phyloP scores from a whole-genome alignment of 2,329 filamentous ascomycete species.

The Canariomyces notabilis region DNA sequence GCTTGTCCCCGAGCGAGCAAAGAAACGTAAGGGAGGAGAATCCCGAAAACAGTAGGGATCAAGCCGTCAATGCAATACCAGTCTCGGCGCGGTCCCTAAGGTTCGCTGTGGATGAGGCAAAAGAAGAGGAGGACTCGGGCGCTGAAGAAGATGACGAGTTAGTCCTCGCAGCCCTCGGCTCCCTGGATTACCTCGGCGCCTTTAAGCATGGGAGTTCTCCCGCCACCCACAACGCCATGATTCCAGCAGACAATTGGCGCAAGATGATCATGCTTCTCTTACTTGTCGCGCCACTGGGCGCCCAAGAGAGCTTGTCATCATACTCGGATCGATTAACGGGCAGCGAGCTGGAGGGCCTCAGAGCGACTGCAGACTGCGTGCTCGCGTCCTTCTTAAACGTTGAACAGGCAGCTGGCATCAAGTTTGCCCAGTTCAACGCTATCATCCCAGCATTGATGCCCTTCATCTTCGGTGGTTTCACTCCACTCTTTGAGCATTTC shows the following conservation, averaged over 20 bases:
- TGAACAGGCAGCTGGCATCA: constrained; percentile 59
- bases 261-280: constrained; percentile 66
- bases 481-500: constrained; percentile 68
- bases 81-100: constrained; percentile 17
- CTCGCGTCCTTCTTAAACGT: constrained; percentile 61
- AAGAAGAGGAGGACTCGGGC: constrained; percentile 40
- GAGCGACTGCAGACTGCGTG: constrained; percentile 58
- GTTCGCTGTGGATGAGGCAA: constrained; percentile 33
- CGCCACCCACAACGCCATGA: constrained; percentile 58
- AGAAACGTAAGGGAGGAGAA: not conserved
- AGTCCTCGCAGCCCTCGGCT: constrained; percentile 63
- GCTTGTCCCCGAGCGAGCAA: constrained; percentile 8
- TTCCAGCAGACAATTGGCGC: constrained; percentile 68
- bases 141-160: constrained; percentile 52
- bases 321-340: constrained; percentile 54
- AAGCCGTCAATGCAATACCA: not conserved
- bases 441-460: constrained; percentile 58
- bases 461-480: constrained; percentile 63
- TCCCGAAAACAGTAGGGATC: not conserved
- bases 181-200: constrained; percentile 59
- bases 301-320: constrained; percentile 60
- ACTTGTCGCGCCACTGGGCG: constrained; percentile 58
- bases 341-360: constrained; percentile 52
- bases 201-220: constrained; percentile 49
- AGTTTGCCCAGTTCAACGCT: constrained; percentile 55